A percentile compares a stretch with the other conserved stretches of the same genome.
These are phyloP conservation scores for Ogataea angusta DNA, from an alignment of 805 yeast species.

Conservation along the genomic window DNA sequence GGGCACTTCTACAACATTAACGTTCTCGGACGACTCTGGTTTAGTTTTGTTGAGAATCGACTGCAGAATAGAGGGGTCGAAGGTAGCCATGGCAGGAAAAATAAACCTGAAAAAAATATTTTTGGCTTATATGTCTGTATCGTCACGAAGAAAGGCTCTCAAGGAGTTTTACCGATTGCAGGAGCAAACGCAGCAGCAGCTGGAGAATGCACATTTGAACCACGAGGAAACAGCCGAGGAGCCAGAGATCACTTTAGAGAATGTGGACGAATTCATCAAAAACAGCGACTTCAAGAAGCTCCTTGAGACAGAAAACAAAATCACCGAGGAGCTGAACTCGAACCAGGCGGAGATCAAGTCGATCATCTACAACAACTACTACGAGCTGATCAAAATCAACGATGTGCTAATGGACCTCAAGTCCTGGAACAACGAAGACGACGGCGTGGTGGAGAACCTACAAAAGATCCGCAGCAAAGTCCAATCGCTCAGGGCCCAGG, in stretches of 20 bases:
- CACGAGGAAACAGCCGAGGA: conserved; percentile 1
- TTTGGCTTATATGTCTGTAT: conserved; percentile 1
- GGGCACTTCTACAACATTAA: conserved; percentile 19
- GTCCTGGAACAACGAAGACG: conserved; percentile 17
- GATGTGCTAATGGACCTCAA: conserved; percentile 45
- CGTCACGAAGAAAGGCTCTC: conserved; percentile 37
- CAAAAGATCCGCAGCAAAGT: conserved; percentile 24
- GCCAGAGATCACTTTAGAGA: conserved; percentile 25
- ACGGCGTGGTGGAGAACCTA: conserved; percentile 24
- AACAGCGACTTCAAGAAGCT: conserved; percentile 32
- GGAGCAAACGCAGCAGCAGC: conserved; percentile 27
- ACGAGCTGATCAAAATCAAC: conserved; percentile 66
- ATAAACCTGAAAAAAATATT: conserved; percentile 1
- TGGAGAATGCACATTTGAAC: conserved; percentile 6
- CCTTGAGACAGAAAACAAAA: conserved; percentile 36
- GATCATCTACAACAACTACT: conserved; percentile 72
- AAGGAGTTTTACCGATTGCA: conserved; percentile 41
- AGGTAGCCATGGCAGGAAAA: conserved; percentile 6
- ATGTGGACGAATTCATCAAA: conserved; percentile 33
- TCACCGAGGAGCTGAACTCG: conserved; percentile 45
- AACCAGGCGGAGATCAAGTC: conserved; percentile 63
- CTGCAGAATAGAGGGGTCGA: conserved; percentile 24
- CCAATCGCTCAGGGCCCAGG: conserved; percentile 15
- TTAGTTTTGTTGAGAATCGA: conserved; percentile 20
- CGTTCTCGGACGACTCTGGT: conserved; percentile 6